Percentiles rank a stretch among this genome's conserved stretches.
phyloP scores from a whole-genome alignment of 345 rosid genomes.

The Hirschfeldia incana region DNA sequence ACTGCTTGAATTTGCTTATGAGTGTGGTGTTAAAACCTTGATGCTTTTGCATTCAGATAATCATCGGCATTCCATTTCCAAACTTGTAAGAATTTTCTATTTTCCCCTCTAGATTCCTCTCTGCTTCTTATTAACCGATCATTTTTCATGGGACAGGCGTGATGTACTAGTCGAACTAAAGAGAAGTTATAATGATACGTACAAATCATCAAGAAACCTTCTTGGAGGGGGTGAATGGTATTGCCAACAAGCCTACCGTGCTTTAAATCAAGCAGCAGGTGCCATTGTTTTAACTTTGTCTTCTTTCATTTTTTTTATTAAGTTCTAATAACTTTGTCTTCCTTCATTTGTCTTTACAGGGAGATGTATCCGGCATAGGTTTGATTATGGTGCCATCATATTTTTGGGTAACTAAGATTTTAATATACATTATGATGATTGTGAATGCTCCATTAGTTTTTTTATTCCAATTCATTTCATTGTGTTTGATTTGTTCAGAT shows the following conservation, averaged over 20 bases:
- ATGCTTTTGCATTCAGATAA: background rate
- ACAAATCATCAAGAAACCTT: background rate
- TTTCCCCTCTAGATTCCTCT: background rate
- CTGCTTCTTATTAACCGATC: background rate
- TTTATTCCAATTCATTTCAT: background rate
- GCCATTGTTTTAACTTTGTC: background rate
- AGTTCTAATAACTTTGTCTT: background rate
- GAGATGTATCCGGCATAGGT: conserved; percentile 66
- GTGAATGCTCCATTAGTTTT: background rate
- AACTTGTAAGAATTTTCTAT: background rate
- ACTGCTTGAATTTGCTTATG: too few relatives aligned
- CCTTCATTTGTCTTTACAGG: background rate
- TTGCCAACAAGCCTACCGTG: background rate
- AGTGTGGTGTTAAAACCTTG: background rate
- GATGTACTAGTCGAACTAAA: background rate
- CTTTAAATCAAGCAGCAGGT: background rate
- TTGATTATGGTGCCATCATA: conserved; percentile 92
- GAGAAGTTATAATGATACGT: background rate
- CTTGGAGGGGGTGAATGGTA: background rate
- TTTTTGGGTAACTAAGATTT: conserved; percentile 11
- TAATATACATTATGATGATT: too few relatives aligned
- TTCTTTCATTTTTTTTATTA: background rate
- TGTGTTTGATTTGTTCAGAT: conserved; percentile 47
- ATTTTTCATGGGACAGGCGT: background rate
- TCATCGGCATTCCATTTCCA: background rate